Evolutionary conservation across 139 green algal species (phyloP), one percentile per base, ranked within the genome.

Genomic region (Nannochloris sp.): DNA sequence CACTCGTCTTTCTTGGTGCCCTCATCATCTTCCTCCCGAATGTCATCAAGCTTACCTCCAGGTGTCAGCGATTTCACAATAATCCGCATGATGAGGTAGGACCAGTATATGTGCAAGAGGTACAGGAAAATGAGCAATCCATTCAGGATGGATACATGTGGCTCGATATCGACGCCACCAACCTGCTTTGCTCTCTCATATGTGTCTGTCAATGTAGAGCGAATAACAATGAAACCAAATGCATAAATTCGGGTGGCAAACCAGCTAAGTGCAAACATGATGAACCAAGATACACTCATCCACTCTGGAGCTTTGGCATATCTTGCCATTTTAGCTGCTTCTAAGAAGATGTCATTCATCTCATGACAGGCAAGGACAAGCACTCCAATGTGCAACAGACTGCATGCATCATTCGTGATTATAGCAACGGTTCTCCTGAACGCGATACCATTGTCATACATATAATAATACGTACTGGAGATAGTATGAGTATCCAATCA

Each of bases 321-420:
- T 19, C 72, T 69, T 4, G 66, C 64, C 54, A 94, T 83, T 76
- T 95, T 94, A n/a, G 86, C 86, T 3, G 63, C 44, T 66, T 95
- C 87, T 59, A 95, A 64, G 64, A 90, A 92, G 25, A 95, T 87
- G 75, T 95, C 88, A 16, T 83, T 91, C 24, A 85, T 65, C 66
- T 95, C 88, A 56, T 95, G 88, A 16, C 88, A 66, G 48, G 93
- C 64, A 65, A 95, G 85, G 29, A 94, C 73, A 60, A 92, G 83
- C 0, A 85, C 69, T n/a, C 88, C 88, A 16, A 88, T 71, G 24
- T 81, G 81, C 3, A 79, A 88, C 53, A 92, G 82, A 75, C 70
- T 84, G 74, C 46, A 40, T 57, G 49, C 49, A 57, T 40, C 34
- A 40, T 40, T 53, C 15, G 46, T 7, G 46, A 12, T 9, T 53